Percentiles rank a stretch among this genome's conserved stretches.
phyloP scores from a whole-genome alignment of 1,284 basidiomycete genomes.

The Cutaneotrichosporon curvatum region DNA sequence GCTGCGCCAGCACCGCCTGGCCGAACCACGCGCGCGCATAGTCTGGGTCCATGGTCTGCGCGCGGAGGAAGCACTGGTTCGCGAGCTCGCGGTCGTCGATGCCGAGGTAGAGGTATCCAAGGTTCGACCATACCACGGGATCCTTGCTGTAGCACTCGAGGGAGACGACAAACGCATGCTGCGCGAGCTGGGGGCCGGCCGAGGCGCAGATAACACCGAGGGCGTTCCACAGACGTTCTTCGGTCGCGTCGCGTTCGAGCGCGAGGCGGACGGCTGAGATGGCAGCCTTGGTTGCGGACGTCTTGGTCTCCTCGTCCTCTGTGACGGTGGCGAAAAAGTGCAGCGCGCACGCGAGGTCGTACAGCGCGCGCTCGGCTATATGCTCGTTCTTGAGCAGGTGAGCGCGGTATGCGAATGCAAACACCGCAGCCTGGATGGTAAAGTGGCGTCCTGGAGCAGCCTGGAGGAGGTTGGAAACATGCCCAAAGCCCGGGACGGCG shows the following conservation, averaged over 20 bases:
- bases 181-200: slow-evolving; percentile 52
- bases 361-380: slow-evolving; percentile 57
- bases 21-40: slow-evolving; percentile 88
- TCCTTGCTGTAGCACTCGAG: slow-evolving; percentile 79
- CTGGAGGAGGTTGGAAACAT: slow-evolving; percentile 33
- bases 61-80: slow-evolving; percentile 75
- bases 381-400: slow-evolving; percentile 59
- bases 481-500: slow-evolving; percentile 34
- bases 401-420: slow-evolving; percentile 65
- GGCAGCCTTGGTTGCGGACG: slow-evolving; percentile 52
- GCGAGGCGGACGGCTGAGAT: slow-evolving; percentile 65
- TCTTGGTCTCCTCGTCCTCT: slow-evolving; percentile 32
- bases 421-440: slow-evolving; percentile 56
- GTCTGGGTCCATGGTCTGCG: slow-evolving; percentile 88
- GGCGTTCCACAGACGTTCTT: slow-evolving; percentile 69
- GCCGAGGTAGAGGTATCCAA: slow-evolving; percentile 84
- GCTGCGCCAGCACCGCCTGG: slow-evolving; percentile 72
- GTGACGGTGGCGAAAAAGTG: slow-evolving; percentile 49
- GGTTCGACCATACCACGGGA: slow-evolving; percentile 73
- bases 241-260: slow-evolving; percentile 64
- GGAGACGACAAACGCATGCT: slow-evolving; percentile 87
- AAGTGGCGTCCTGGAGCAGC: slow-evolving; percentile 27
- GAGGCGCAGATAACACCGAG: slow-evolving; percentile 37
- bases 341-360: slow-evolving; percentile 69
- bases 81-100: slow-evolving; percentile 76